Percentiles rank a stretch among this genome's conserved stretches.
phyloP scores from a whole-genome alignment of 306 rosid species.

The Quercus dentata region DNA sequence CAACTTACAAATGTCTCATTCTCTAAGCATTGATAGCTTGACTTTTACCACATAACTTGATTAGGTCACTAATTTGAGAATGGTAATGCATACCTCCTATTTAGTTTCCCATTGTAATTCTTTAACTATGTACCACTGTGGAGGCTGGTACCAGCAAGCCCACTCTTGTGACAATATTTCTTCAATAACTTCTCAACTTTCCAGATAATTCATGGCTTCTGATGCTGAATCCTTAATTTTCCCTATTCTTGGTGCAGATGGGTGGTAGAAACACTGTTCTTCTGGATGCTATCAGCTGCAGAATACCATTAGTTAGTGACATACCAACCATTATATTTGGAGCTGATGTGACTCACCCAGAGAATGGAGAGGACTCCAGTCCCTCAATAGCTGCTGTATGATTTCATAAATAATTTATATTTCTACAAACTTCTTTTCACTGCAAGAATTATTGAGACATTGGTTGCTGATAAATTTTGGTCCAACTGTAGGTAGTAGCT shows the following conservation, averaged over 20 bases:
- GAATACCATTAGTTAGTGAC: constrained; percentile 89
- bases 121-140: neutral
- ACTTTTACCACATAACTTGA: neutral
- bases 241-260: constrained; percentile 54
- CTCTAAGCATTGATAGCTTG: neutral
- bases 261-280: constrained; percentile 97
- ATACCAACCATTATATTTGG: constrained; percentile 93
- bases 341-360: constrained; percentile 95
- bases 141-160: neutral
- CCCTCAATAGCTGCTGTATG: constrained; percentile 93
- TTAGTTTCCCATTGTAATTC: neutral
- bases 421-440: neutral
- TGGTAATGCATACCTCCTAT: neutral
- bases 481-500: constrained; percentile 74
- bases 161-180: neutral
- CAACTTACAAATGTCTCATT: neutral
- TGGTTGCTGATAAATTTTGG: constrained; percentile 25
- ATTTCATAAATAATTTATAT: constrained; percentile 3
- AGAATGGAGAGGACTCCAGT: constrained; percentile 90
- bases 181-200: neutral
- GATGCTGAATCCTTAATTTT: constrained; percentile 4
- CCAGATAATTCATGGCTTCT: neutral
- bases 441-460: neutral
- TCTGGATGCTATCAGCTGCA: constrained; percentile 89
- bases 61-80: neutral